Base-by-base conservation (phyloP, 2,329 filamentous ascomycete genomes). In the Pseudodiploospora longispora region DNA sequence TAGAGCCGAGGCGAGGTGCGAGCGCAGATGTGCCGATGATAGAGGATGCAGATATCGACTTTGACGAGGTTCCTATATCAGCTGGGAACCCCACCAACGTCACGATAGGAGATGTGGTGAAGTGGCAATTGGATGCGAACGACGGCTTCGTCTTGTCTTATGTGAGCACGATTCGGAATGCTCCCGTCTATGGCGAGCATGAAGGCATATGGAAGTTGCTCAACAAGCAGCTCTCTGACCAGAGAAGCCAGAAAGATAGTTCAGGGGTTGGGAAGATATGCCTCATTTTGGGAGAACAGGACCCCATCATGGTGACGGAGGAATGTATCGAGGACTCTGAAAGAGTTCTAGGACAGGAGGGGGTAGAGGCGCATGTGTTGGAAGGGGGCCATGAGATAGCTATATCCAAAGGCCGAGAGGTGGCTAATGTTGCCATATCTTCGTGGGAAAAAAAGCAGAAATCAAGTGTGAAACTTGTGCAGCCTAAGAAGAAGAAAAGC, bases 311-410 rank as follows among this genome's bases (percentile, higher is more conserved):
- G 36, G 63, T 81, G n/a, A 71, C 71, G 44, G 71, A 80, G 6
- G 83, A 89, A 63, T 63, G 82, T 27, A 63, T 76, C 1, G 71
- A 76, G 37, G 85, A 89, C 60, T 78, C 76, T 3, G 68, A 63
- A 7, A 64, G 64, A 8, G 72, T 74, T 10, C 60, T 88, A 27
- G 80, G 81, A 3, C 62, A 67, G 27, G 78, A 82, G 5, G 69
- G 59, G 44, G 71, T 83, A 4, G 69, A 76, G 45, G 71, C 82
- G 40, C 66, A 71, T 36, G 63, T 76, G 27, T 55, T 87, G 10
- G 70, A 77, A 27, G 82, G 76, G 4, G 84, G 83, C 0, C 85
- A 89, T 58, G 84, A 87, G 55, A 67, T 88, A 47, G 80, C 80
- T 1, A 79, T 87, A 50, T 76, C 76, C 9, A 73, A 72, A 44